Evolutionary conservation across 2,329 filamentous ascomycete species (phyloP).

Genomic region (Sodiomyces alkalinus): DNA sequence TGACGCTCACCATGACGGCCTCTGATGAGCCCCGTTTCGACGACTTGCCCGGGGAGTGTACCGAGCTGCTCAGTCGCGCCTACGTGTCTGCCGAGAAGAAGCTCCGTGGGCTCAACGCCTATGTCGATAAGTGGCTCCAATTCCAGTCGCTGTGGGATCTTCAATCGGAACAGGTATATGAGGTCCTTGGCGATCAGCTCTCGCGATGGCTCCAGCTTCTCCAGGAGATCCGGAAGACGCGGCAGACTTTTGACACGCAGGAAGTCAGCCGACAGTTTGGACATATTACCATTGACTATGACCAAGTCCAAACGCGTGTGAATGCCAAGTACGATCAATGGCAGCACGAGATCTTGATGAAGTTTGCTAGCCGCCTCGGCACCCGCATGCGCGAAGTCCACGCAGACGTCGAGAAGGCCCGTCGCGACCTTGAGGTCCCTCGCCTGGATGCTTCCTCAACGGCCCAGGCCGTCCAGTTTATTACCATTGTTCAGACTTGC

Average conservation of each 20-base stretch:
- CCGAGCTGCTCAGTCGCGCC: constrained; percentile 61
- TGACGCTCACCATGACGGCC: constrained; percentile 56
- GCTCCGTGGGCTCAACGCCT: constrained; percentile 61
- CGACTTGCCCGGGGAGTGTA: constrained; percentile 71
- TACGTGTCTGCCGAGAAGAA: constrained; percentile 77
- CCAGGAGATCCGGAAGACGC: constrained; percentile 92
- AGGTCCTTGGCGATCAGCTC: constrained; percentile 78
- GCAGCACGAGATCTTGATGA: constrained; percentile 92
- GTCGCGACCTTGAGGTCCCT: constrained; percentile 80
- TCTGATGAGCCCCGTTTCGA: constrained; percentile 61
- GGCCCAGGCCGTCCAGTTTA: constrained; percentile 93
- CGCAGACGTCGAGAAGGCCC: constrained; percentile 78
- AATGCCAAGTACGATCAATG: constrained; percentile 99
- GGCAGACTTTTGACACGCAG: constrained; percentile 92
- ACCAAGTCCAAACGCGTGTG: constrained; percentile 96
- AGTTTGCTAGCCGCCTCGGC: constrained; percentile 81
- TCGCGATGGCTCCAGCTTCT: constrained; percentile 87
- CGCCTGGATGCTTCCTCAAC: constrained; percentile 90
- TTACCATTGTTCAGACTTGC: constrained; percentile 92
- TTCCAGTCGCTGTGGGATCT: constrained; percentile 98
- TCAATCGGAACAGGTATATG: constrained; percentile 89
- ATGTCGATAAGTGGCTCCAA: constrained; percentile 96
- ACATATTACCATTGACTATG: constrained; percentile 90
- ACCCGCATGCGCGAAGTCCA: constrained; percentile 86
- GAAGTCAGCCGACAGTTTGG: constrained; percentile 88